Evolutionary conservation across 2,329 filamentous ascomycete species (phyloP), one percentile per base, ranked within the genome.

Genomic region (Cytospora leucostoma): DNA sequence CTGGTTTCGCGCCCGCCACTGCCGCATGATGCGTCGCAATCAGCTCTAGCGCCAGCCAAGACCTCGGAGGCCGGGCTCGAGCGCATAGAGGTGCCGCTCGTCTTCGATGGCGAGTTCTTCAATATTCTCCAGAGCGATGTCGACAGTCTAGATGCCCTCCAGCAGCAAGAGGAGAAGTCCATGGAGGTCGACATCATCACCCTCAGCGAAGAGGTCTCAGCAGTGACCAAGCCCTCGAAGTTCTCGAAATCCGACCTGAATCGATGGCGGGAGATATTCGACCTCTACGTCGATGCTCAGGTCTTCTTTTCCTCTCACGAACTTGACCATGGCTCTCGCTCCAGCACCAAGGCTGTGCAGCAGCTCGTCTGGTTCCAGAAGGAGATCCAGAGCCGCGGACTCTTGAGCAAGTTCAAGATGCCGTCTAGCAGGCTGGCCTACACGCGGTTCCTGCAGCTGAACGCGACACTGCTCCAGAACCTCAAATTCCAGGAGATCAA

Each of bases 401-500:
- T 92, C 5, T 78, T 83, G 35, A 80, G 80, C 21, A 78, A 79
- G 56, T 88, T 94, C 75, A 90, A 87, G 73, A 81, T 90, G 55
- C 79, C 83, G 32, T 82, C 88, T 59, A 93, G 90, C 68, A 79
- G 80, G 27, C 72, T 78, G 10, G 88, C 91, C 1, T 84, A 93
- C 56, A 78, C 83, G 59, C 82, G 82, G 32, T 96, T 96, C 70
- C 76, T 94, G 65, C 78, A 82, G 55, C 81, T 96, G 69, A 96
- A 96, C 72, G 79, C 85, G 32, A 83, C 85, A 59, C 82, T 96
- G n/a, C 80, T 96, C n/a, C 88, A 88, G 66, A 89, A 90, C 58
- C 81, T 96, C 67, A 88, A 88, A 64, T 96, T 96, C 69, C 91
- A 93, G 70, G 92, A 95, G 72, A 87, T 96, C 67, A 96, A 96